Conservation (phyloP, 1,139 yeast species). For the Nadsonia starkeyi-henricii region DNA sequence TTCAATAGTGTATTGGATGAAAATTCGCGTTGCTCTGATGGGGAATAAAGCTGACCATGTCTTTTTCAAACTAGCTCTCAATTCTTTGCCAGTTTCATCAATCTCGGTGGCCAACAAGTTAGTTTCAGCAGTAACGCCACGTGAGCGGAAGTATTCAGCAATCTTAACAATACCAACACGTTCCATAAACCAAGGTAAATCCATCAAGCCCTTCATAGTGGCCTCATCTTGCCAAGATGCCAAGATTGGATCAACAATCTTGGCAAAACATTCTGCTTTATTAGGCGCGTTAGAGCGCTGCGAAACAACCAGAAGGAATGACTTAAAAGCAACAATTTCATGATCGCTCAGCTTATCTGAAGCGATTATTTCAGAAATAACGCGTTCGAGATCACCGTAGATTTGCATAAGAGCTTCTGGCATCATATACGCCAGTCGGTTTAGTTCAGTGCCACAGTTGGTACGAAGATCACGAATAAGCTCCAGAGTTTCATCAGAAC, state of each 20-base stretch:
- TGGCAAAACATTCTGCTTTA: conserved; percentile 60
- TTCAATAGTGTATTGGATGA: conserved; percentile 90
- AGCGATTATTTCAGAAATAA: conserved; percentile 56
- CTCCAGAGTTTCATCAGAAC: conserved; percentile 58
- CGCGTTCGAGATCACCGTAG: conserved; percentile 68
- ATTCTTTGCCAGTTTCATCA: conserved; percentile 77
- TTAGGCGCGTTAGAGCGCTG: conserved; percentile 67
- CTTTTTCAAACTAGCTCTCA: conserved; percentile 67
- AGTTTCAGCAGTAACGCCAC: conserved; percentile 69
- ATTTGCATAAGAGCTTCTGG: conserved; percentile 79
- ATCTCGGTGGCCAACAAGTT: conserved; percentile 64
- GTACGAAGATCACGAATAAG: conserved; percentile 76
- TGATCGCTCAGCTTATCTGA: conserved; percentile 70
- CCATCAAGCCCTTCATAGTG: conserved; percentile 77
- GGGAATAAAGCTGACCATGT: conserved; percentile 95
- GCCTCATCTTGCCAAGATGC: conserved; percentile 87
- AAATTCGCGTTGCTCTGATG: conserved; percentile 86
- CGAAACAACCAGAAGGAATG: conserved; percentile 80
- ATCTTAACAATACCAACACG: conserved; percentile 87
- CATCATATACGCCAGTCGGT: conserved; percentile 84
- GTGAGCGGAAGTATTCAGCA: conserved; percentile 72
- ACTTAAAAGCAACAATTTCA: conserved; percentile 86
- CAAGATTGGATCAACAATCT: conserved; percentile 85
- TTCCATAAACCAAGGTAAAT: conserved; percentile 96
- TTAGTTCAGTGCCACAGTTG: conserved; percentile 88